These are phyloP conservation scores for Musa beccarii DNA, from an alignment of 176 grass and related monocot species.

Conservation along the genomic window DNA sequence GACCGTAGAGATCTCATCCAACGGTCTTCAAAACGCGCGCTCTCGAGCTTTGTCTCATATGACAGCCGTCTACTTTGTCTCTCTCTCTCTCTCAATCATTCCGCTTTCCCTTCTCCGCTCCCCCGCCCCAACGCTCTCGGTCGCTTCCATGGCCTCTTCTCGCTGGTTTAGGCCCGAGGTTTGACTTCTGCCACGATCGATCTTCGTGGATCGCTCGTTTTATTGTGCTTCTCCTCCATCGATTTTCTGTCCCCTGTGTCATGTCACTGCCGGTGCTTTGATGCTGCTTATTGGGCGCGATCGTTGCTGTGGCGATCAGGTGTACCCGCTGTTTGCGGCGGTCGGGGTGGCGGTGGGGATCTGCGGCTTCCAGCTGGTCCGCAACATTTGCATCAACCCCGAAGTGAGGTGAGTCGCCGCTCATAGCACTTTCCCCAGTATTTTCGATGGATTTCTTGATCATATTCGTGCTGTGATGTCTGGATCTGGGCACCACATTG, in stretches of 20 bases:
- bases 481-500: too few relatives aligned
- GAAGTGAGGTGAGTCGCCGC: background rate
- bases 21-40: background rate
- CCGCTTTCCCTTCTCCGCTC: background rate
- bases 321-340: background rate
- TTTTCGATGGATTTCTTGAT: too few relatives aligned
- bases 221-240: background rate
- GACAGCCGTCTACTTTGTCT: background rate
- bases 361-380: background rate
- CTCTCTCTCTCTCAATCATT: background rate
- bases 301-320: background rate
- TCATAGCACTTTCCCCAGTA: too few relatives aligned
- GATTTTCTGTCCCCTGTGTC: background rate
- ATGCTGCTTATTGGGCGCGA: background rate
- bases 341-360: background rate
- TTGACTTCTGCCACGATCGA: background rate
- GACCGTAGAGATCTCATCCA: background rate
- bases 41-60: background rate
- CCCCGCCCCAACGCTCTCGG: background rate
- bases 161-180: constrained; percentile 12
- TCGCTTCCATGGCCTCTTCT: constrained; percentile 1
- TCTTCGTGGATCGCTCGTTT: background rate
- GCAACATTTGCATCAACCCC: background rate
- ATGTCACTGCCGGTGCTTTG: background rate
- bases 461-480: too few relatives aligned